phyloP scores from a whole-genome alignment of 768 basidiomycete genomes.

The Trametes coccinea region DNA sequence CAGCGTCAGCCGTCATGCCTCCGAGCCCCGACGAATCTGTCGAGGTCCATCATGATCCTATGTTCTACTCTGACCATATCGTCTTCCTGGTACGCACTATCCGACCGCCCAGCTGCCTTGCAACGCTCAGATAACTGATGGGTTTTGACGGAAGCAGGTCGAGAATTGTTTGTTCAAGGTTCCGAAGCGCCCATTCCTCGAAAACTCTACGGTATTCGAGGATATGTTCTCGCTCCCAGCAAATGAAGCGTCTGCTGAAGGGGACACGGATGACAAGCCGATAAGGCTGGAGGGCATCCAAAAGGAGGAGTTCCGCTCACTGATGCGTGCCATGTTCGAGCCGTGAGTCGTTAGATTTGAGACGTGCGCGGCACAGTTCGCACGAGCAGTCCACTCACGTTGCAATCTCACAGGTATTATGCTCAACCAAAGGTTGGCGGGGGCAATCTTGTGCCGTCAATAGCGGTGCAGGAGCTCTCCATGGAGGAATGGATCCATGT shows the following conservation, averaged over 20 bases:
- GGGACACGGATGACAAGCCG: slow-evolving; percentile 22
- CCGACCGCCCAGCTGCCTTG: neutral
- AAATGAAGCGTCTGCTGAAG: slow-evolving; percentile 11
- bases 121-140: neutral
- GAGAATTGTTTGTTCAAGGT: slow-evolving; percentile 24
- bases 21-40: neutral
- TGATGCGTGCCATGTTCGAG: slow-evolving; percentile 25
- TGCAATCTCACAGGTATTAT: no score
- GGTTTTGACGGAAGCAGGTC: slow-evolving; percentile 6
- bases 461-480: neutral
- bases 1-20: no score
- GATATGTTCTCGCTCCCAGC: slow-evolving; percentile 17
- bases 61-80: slow-evolving; percentile 10
- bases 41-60: neutral
- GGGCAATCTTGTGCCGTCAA: slow-evolving; percentile 18
- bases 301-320: slow-evolving; percentile 16
- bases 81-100: neutral
- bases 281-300: slow-evolving; percentile 18
- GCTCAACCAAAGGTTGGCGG: no score
- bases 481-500: slow-evolving; percentile 20
- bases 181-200: slow-evolving; percentile 21
- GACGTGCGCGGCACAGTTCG: neutral
- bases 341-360: slow-evolving; percentile 12
- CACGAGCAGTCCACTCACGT: no score
- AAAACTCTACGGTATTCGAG: slow-evolving; percentile 25